A percentile compares a stretch with the other conserved stretches of the same genome.
Evolutionary conservation across 331 rosid species (phyloP).

Genomic region (Saraca asoca): DNA sequence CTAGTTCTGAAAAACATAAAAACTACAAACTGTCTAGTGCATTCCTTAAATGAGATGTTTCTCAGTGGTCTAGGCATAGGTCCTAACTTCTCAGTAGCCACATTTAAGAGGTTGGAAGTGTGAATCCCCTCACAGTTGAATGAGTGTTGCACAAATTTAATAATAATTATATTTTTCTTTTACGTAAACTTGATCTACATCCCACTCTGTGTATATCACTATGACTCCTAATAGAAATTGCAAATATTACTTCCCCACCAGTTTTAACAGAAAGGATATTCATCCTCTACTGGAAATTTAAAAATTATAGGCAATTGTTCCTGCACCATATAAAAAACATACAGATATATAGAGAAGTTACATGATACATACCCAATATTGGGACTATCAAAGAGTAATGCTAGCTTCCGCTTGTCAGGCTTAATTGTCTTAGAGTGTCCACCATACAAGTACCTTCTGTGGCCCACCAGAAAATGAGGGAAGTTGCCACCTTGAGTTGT

Average conservation of each 20-base stretch:
- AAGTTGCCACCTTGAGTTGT: slow-evolving; percentile 99
- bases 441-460: slow-evolving; percentile 88
- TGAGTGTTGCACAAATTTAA: neutral
- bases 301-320: neutral
- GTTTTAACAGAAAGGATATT: neutral
- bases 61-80: slow-evolving; percentile 9
- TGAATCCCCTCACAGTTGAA: slow-evolving; percentile 15
- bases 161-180: slow-evolving; percentile 18
- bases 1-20: neutral
- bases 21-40: neutral
- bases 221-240: slow-evolving; percentile 7
- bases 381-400: slow-evolving; percentile 80
- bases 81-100: slow-evolving; percentile 9
- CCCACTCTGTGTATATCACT: slow-evolving; percentile 15
- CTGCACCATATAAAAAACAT: slow-evolving; percentile 4
- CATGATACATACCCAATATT: slow-evolving; percentile 65
- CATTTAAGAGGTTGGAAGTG: slow-evolving; percentile 2
- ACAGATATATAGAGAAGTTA: slow-evolving; percentile 15
- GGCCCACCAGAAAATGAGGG: slow-evolving; percentile 96
- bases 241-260: neutral
- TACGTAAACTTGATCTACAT: slow-evolving; percentile 13
- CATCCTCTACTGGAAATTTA: neutral
- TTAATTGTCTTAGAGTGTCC: slow-evolving; percentile 95
- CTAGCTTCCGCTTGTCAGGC: slow-evolving; percentile 97
- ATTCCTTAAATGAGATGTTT: slow-evolving; percentile 18